Evolutionary conservation across 2,329 filamentous ascomycete species (phyloP), one percentile per base, ranked within the genome.

Genomic region (Ilyonectria sp.): DNA sequence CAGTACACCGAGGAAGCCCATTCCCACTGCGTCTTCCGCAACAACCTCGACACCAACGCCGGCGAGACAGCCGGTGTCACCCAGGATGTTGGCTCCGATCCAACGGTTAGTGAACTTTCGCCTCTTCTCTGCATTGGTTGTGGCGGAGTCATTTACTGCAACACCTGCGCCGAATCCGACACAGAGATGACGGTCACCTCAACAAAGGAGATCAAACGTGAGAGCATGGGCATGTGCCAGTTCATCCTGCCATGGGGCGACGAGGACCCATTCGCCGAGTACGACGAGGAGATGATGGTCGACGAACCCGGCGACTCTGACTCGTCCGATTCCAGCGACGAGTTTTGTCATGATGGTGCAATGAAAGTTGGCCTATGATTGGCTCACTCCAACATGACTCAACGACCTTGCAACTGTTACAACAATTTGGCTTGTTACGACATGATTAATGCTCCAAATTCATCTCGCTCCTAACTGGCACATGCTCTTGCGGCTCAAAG

Each of bases 51-150:
- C 83, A 97, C 92, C 79, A 93, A 94, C 67, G 93, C 95, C 29
- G 94, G 95, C 77, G 96, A 98, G 84, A 98, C 95, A 46, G 95
- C 96, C 66, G 96, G 97, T 84, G 95, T 98, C 77, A 98, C 95
- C 69, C 94, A 97, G 83, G 97, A 99, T 84, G 95, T 99, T 78
- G 94, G 92, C 79, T 95, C 94, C 79, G 96, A 99, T 89, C 96
- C 96, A 83, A 99, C 97, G 91, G 95, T 99, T 92, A 89, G 95
- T 97, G 79, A 83, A 75, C 74, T 81, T 79, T 78, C 81, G 78
- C 79, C 78, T 69, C 71, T 81, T 64, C 70, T 83, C 67, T 89
- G 86, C 78, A 78, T 85, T 60, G 77, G 80, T 67, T 88, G 86
- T 74, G 86, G 85, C 71, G 63, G 69, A 62, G 73, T 84, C 69